Percentiles rank a stretch among this genome's conserved stretches.
phyloP scores from a whole-genome alignment of 108 stramenopile species.

The Nitzschia palea region DNA sequence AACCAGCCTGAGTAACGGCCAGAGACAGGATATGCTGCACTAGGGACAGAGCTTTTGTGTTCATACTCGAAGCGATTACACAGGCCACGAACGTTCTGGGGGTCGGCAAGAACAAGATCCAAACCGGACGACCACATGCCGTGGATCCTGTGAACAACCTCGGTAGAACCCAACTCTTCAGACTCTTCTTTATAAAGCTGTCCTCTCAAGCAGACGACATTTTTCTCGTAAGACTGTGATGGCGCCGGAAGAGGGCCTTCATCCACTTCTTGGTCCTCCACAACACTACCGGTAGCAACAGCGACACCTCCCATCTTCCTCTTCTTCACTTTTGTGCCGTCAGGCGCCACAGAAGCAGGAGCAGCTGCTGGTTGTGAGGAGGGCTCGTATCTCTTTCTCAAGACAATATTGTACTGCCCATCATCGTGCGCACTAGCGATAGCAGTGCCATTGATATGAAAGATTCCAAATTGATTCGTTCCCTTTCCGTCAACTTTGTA shows the following conservation, averaged over 20 bases:
- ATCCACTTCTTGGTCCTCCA: not conserved
- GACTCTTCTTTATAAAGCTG: constrained; percentile 57
- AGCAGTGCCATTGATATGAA: constrained; percentile 72
- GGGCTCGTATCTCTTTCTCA: constrained; percentile 70
- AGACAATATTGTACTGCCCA: constrained; percentile 49
- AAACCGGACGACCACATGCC: constrained; percentile 82
- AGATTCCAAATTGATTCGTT: constrained; percentile 77
- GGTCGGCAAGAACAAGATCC: constrained; percentile 62
- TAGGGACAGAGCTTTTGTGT: constrained; percentile 61
- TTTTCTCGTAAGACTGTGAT: constrained; percentile 46
- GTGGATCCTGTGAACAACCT: constrained; percentile 62
- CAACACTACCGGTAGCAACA: not conserved
- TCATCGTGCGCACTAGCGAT: constrained; percentile 54
- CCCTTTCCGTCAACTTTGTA: constrained; percentile 72
- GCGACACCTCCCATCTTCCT: constrained; percentile 9
- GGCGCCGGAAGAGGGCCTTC: constrained; percentile 50
- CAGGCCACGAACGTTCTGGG: constrained; percentile 56
- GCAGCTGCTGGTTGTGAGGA: constrained; percentile 15
- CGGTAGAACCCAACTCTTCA: constrained; percentile 45
- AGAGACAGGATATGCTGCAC: constrained; percentile 64
- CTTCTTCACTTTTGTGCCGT: constrained; percentile 27
- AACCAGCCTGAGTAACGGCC: constrained; percentile 85
- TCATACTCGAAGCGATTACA: constrained; percentile 86
- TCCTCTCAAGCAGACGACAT: constrained; percentile 74
- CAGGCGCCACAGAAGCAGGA: not conserved